Evolutionary conservation across 495 filamentous ascomycete genomes (phyloP), one percentile per base, ranked within the genome.

Genomic region (Aspergillus indologenus): DNA sequence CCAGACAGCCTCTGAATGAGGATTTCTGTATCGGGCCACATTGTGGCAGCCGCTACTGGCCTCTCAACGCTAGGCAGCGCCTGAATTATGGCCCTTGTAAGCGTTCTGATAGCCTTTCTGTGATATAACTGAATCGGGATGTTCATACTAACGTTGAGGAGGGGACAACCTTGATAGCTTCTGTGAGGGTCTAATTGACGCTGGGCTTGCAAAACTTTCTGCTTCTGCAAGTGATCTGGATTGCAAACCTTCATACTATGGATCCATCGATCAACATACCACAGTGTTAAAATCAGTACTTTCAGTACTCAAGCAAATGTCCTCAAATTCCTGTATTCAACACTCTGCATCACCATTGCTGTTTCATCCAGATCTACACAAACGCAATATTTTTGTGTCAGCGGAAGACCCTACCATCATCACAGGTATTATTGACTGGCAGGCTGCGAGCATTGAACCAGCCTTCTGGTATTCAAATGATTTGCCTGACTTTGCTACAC

Each of bases 361-460:
- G 9, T 68, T 75, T 50, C 72, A 79, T 59, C 62, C 70, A 9
- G 74, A 79, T 57, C 56, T 81, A 26, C 64, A 77, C 51, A 75
- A 71, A 65, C 61, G 73, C 49, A 77, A 79, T 47, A 75, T 78
- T 47, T 78, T 73, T 61, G 73, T 79, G 23, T 78, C 73, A 34
- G 68, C 72, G 43, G 65, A 75, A 22, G 68, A 78, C 50, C 74
- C 75, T 24, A 66, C 69, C 23, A 29, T 65, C 14, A 66, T 78
- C n/a, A 75, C 71, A 2, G 62, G 62, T 23, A 68, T 78, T 49
- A 72, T 78, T 47, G 71, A 78, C 55, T 79, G 71, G 75, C 70
- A 79, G 59, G 71, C 72, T 11, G 47, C 67, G 14, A 69, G 67
- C 54, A 69, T 77, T 51, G 70, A 75, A 50, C 76, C 71, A 21